Evolutionary conservation across 805 yeast genomes (phyloP).

Genomic region (Cyberlindnera mycetangii): DNA sequence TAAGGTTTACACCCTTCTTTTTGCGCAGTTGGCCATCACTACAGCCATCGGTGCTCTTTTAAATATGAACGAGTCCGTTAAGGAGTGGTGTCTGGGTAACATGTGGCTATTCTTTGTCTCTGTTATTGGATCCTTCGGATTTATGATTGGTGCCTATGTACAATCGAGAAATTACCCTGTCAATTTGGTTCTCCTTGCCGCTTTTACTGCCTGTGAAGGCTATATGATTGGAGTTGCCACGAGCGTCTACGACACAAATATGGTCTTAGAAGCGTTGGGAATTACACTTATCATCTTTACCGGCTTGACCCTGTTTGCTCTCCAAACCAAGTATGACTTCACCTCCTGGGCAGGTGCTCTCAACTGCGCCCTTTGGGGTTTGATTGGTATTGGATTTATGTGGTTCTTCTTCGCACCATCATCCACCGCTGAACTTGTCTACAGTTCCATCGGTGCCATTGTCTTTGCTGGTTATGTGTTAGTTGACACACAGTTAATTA

Average conservation of each 20-base stretch:
- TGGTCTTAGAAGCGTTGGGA: slow-evolving; percentile 67
- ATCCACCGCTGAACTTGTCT: slow-evolving; percentile 56
- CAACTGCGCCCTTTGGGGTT: slow-evolving; percentile 55
- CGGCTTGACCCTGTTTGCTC: slow-evolving; percentile 75
- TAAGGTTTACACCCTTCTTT: slow-evolving; percentile 72
- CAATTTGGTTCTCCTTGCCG: slow-evolving; percentile 55
- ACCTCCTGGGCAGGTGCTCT: slow-evolving; percentile 62
- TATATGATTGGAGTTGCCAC: slow-evolving; percentile 68
- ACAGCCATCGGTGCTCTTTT: slow-evolving; percentile 54
- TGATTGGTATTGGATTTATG: slow-evolving; percentile 36
- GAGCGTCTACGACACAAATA: slow-evolving; percentile 55
- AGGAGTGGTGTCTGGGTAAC: slow-evolving; percentile 54
- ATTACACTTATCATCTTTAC: slow-evolving; percentile 67
- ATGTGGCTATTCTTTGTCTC: slow-evolving; percentile 58
- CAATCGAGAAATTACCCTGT: slow-evolving; percentile 68
- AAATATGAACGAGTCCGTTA: slow-evolving; percentile 40
- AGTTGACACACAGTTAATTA: slow-evolving; percentile 77
- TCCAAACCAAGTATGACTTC: slow-evolving; percentile 76
- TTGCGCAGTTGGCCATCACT: slow-evolving; percentile 62
- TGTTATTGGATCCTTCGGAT: slow-evolving; percentile 56
- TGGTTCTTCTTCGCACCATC: slow-evolving; percentile 57
- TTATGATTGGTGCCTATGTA: slow-evolving; percentile 59
- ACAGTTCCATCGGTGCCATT: slow-evolving; percentile 71
- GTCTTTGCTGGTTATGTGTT: slow-evolving; percentile 69
- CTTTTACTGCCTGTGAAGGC: slow-evolving; percentile 74